These are phyloP conservation scores for Alternaria solani DNA, from an alignment of 2,329 filamentous ascomycete species.

Conservation along the genomic window DNA sequence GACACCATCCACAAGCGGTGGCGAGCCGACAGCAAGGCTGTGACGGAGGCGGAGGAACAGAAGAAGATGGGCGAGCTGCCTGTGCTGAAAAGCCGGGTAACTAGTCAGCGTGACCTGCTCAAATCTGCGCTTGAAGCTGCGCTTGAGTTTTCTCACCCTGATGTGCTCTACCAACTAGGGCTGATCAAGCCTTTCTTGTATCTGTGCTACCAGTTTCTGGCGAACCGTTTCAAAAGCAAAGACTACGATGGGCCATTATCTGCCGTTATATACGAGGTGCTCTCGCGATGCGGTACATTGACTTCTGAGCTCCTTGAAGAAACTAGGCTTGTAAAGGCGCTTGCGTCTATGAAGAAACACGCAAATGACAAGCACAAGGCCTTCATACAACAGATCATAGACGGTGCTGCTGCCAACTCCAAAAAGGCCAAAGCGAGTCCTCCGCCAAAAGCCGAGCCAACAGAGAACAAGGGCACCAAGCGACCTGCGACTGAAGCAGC, in stretches of 20 bases:
- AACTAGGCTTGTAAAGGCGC: constrained; percentile 71
- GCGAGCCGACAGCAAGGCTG: constrained; percentile 64
- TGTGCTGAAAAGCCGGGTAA: constrained; percentile 64
- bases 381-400: constrained; percentile 66
- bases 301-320: constrained; percentile 67
- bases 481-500: constrained; percentile 34
- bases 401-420: constrained; percentile 53
- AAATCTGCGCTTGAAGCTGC: constrained; percentile 59
- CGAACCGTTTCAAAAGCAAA: constrained; percentile 56
- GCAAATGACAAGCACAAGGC: constrained; percentile 71
- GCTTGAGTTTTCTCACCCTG: constrained; percentile 57
- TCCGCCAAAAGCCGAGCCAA: constrained; percentile 32
- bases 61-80: constrained; percentile 63
- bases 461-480: constrained; percentile 44
- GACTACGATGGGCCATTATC: constrained; percentile 55
- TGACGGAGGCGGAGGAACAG: constrained; percentile 66
- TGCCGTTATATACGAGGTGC: constrained; percentile 59
- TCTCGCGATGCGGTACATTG: constrained; percentile 69
- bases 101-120: constrained; percentile 65
- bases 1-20: constrained; percentile 68
- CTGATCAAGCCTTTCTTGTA: constrained; percentile 54
- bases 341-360: constrained; percentile 69
- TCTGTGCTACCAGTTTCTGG: constrained; percentile 59
- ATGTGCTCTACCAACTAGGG: constrained; percentile 54
- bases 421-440: constrained; percentile 48